Conservation (phyloP, 768 basidiomycete genomes). For the Kondoa subrosea region DNA sequence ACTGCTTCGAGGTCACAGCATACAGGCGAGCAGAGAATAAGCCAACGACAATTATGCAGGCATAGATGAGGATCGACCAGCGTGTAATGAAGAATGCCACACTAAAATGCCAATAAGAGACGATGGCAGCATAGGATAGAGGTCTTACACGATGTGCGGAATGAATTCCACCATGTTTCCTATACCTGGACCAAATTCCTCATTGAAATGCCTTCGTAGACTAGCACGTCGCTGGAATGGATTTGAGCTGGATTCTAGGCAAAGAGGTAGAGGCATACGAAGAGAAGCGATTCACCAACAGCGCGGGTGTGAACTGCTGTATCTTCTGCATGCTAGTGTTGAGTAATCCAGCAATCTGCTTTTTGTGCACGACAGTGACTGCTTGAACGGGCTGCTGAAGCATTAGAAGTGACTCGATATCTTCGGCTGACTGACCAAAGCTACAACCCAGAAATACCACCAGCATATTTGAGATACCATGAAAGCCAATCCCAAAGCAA, state of each 20-base stretch:
- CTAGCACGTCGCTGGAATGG: background rate
- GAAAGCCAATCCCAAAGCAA: too few relatives aligned
- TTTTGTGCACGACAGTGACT: background rate
- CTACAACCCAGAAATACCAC: too few relatives aligned
- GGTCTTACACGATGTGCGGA: background rate
- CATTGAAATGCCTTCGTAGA: background rate
- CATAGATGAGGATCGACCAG: background rate
- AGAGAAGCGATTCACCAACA: background rate
- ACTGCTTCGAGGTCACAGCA: background rate
- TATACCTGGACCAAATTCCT: background rate
- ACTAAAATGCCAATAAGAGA: background rate
- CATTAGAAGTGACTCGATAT: too few relatives aligned
- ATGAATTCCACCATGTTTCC: background rate
- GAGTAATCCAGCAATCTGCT: background rate
- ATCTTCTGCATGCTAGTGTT: background rate
- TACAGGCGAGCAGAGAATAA: background rate
- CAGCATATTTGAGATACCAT: too few relatives aligned
- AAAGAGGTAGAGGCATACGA: background rate
- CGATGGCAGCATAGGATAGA: background rate
- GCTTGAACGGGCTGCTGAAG: background rate
- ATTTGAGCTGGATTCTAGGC: background rate
- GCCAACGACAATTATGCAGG: background rate
- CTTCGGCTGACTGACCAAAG: too few relatives aligned
- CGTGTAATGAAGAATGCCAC: background rate
- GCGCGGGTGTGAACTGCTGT: background rate